Evolutionary conservation across 495 filamentous ascomycete species (phyloP).

Genomic region (Penicillium bialowiezense): DNA sequence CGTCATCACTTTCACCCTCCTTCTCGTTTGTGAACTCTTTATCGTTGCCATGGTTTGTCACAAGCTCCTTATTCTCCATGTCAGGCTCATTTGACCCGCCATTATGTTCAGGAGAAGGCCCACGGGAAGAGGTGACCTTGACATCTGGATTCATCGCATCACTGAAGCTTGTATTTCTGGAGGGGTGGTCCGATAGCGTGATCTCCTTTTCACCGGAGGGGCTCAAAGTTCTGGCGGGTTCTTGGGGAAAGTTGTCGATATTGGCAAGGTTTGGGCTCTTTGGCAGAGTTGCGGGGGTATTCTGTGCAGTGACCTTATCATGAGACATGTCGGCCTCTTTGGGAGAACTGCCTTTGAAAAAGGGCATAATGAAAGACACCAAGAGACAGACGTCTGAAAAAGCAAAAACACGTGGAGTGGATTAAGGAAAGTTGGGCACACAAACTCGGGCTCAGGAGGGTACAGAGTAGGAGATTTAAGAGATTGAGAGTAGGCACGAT

Average conservation of each 20-base stretch:
- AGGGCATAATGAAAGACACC: conserved; percentile 2
- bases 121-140: neutral
- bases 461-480: too few relatives aligned
- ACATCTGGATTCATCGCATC: conserved; percentile 9
- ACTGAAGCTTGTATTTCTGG: neutral
- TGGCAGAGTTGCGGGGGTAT: neutral
- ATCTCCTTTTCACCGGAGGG: conserved; percentile 27
- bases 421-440: neutral
- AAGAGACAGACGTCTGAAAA: neutral
- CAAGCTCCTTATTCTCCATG: conserved; percentile 4
- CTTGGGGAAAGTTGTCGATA: conserved; percentile 6
- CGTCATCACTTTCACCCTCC: conserved; percentile 5
- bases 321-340: conserved; percentile 6
- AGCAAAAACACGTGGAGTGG: neutral
- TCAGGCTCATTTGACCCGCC: neutral
- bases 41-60: conserved; percentile 6
- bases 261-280: neutral
- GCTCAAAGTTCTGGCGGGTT: conserved; percentile 4
- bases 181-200: conserved; percentile 18
- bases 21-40: conserved; percentile 13
- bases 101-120: neutral
- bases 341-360: conserved; percentile 7
- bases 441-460: neutral
- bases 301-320: neutral
- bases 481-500: too few relatives aligned